These are phyloP conservation scores for Erodium chrysanthum DNA, from an alignment of 441 rosid genomes.

Conservation along the genomic window DNA sequence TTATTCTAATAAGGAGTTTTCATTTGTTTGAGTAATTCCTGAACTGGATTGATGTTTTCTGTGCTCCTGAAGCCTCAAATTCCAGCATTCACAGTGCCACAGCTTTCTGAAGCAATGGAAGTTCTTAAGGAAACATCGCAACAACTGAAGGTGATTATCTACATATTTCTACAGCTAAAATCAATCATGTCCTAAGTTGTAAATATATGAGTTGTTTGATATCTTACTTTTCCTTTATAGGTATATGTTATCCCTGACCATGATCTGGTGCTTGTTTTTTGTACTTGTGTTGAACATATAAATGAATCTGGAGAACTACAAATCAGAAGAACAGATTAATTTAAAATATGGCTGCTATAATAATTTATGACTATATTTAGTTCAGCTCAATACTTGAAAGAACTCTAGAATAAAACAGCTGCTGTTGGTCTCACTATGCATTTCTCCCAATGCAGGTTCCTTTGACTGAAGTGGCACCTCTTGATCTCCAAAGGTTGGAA, in stretches of 20 bases:
- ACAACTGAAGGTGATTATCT: constrained; percentile 37
- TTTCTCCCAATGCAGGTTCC: constrained; percentile 45
- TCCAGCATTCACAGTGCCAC: constrained; percentile 78
- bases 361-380: not conserved
- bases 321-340: not conserved
- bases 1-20: constrained; percentile 28
- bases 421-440: not conserved
- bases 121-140: constrained; percentile 51
- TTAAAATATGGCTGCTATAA: not conserved
- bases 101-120: constrained; percentile 75
- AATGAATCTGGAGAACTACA: not conserved
- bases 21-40: constrained; percentile 33
- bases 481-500: constrained; percentile 22
- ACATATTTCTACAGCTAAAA: not conserved
- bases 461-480: constrained; percentile 50
- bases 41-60: constrained; percentile 44
- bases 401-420: too few species aligned
- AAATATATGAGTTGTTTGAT: not conserved
- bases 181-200: constrained; percentile 3
- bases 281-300: too few species aligned
- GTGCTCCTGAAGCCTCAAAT: constrained; percentile 63
- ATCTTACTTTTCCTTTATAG: too few species aligned
- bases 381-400: not conserved
- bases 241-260: too few species aligned
- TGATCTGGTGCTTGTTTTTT: too few species aligned